Evolutionary conservation across 495 filamentous ascomycete species (phyloP), one percentile per base, ranked within the genome.

Genomic region (Penicillium paradoxum): DNA sequence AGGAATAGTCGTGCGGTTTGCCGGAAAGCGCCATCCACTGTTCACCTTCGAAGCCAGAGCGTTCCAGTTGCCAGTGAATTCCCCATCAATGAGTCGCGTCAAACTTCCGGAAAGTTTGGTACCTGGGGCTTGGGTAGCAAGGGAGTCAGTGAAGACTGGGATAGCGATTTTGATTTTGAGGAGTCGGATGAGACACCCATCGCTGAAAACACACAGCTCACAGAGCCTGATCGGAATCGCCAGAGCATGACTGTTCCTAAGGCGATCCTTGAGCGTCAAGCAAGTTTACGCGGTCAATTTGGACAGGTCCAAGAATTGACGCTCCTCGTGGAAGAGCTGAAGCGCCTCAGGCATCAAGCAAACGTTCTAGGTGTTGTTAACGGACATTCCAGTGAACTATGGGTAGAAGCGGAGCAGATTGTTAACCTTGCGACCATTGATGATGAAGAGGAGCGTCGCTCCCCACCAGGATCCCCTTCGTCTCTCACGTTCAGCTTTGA

Each of bases 21-120:
- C 56, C 87, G 92, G 39, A 87, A 90, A 57, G 83, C 82, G 14
- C 86, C 90, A 29, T 88, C 77, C 55, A 81, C 85, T 1, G 73
- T 89, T 19, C 93, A 97, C 65, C 76, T 95, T 40, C 84, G 93
- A 42, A 97, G 93, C 62, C 91, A 96, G 62, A 98, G 93, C 67
- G 91, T 98, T n/a, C 93, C 93, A 0, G 81, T 93, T 14, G 83
- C 88, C 3, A 82, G 83, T 34, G 90, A 93, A 15, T 54, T 69
- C 53, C 70, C 72, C 4, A 69, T 58, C 25, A 76, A 73, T 57
- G 83, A 84, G 13, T 79, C 71, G 65, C 72, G 69, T 65, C 77
- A 76, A 79, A 74, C 68, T 73, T 81, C 83, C 17, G 83, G 85
- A 19, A 95, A 95, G 58, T 93, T 91, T 60, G 89, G 90, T 39